phyloP scores from a whole-genome alignment of 148 eudicot genomes.

The Bassia scoparia region DNA sequence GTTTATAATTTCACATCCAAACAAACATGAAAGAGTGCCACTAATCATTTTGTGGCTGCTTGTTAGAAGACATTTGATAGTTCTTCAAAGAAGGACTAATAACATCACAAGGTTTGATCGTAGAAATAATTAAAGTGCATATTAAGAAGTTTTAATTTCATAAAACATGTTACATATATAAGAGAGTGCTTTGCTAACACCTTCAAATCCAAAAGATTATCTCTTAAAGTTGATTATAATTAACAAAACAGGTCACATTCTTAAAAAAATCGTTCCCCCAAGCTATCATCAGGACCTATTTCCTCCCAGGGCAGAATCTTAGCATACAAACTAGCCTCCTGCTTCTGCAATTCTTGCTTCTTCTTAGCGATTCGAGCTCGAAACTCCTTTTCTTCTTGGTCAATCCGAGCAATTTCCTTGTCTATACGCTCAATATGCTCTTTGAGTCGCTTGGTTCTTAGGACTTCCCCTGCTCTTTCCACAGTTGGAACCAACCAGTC shows the following conservation, averaged over 20 bases:
- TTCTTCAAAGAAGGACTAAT: too few species aligned
- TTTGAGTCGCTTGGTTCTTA: neutral
- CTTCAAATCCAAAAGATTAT: neutral
- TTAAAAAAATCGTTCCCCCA: conserved; percentile 5
- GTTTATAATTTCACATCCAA: too few species aligned
- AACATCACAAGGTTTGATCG: too few species aligned
- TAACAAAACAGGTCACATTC: neutral
- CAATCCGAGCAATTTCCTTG: conserved; percentile 15
- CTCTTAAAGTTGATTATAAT: neutral
- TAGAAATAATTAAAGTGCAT: too few species aligned
- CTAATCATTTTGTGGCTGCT: too few species aligned
- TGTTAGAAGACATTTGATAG: too few species aligned
- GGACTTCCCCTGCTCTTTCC: conserved; percentile 4
- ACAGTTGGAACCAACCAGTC: conserved; percentile 14
- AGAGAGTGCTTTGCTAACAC: neutral
- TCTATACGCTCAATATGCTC: neutral
- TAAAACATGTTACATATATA: too few species aligned
- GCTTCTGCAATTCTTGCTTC: conserved; percentile 17
- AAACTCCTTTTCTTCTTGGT: conserved; percentile 8
- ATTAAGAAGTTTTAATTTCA: too few species aligned
- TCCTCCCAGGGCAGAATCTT: conserved; percentile 14
- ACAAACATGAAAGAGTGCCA: too few species aligned
- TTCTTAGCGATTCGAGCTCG: conserved; percentile 6
- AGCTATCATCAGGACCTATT: conserved; percentile 14
- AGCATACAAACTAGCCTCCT: neutral